Conservation (phyloP, 2,329 filamentous ascomycete species). For the Cytospora piceicola region DNA sequence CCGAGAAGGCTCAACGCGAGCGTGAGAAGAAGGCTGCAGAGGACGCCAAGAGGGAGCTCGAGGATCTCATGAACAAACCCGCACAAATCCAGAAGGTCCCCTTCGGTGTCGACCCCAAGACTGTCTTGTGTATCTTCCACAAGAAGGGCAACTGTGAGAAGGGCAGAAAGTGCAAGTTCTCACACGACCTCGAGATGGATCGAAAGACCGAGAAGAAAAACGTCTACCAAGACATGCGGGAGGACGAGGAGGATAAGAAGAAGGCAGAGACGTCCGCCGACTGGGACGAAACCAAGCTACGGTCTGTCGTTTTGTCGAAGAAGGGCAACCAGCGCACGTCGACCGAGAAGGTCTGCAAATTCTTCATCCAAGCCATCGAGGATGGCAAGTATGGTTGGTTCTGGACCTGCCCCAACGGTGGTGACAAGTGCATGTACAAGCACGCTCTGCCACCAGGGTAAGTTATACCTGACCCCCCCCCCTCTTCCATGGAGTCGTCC, state of each 20-base stretch:
- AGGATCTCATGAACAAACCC: constrained; percentile 84
- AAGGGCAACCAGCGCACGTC: constrained; percentile 95
- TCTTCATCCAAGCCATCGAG: constrained; percentile 94
- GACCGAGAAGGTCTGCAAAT: constrained; percentile 99
- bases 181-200: constrained; percentile 86
- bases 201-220: constrained; percentile 92
- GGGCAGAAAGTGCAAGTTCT: constrained; percentile 97
- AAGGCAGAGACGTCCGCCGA: constrained; percentile 92
- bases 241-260: constrained; percentile 75
- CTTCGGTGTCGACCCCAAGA: constrained; percentile 98
- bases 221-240: constrained; percentile 83
- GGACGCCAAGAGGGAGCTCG: constrained; percentile 77
- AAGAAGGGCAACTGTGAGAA: constrained; percentile 98
- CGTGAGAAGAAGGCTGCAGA: constrained; percentile 92
- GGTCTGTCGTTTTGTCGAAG: constrained; percentile 89
- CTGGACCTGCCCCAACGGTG: constrained; percentile 95
- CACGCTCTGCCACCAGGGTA: constrained; percentile 94
- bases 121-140: constrained; percentile 92
- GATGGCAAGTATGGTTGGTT: constrained; percentile 99
- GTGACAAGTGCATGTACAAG: constrained; percentile 98
- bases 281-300: constrained; percentile 97
- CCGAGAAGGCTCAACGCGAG: constrained; percentile 69
- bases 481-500: background rate
- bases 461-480: constrained; percentile 43
- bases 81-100: constrained; percentile 97